Evolutionary conservation across 129 eudicot genomes (phyloP).

Genomic region (Erigeron canadensis): DNA sequence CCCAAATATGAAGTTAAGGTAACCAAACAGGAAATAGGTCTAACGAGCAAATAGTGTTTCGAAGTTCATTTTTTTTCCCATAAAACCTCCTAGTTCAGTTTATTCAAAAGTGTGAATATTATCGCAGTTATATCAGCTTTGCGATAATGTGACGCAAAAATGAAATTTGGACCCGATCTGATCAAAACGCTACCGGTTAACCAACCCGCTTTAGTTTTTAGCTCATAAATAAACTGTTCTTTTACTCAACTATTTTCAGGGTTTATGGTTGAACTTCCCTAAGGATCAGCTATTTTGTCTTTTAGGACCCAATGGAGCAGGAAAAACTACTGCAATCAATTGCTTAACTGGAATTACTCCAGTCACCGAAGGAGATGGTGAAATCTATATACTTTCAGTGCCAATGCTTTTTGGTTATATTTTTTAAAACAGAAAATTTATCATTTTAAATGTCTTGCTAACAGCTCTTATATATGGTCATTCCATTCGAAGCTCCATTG

Average conservation of each 20-base stretch:
- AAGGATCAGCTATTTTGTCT: constrained; percentile 94
- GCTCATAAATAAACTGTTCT: constrained; percentile 20
- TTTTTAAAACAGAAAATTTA: background rate
- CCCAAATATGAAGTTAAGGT: background rate
- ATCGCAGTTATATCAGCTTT: background rate
- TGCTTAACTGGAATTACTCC: constrained; percentile 94
- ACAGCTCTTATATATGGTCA: constrained; percentile 80
- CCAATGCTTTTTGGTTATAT: background rate
- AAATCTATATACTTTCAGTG: background rate
- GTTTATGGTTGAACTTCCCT: constrained; percentile 80
- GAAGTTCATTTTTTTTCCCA: background rate
- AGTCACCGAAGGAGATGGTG: constrained; percentile 96
- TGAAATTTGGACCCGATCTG: background rate
- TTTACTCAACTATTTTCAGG: constrained; percentile 48
- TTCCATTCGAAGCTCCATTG: constrained; percentile 78
- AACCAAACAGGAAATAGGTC: background rate
- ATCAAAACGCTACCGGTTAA: background rate
- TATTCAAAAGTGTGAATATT: background rate
- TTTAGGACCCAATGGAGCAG: constrained; percentile 98
- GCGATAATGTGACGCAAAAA: background rate
- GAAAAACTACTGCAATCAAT: constrained; percentile 90
- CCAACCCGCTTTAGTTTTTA: background rate
- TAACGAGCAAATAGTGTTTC: background rate
- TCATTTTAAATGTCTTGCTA: constrained; percentile 12
- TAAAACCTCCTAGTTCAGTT: background rate